Evolutionary conservation across 2,329 filamentous ascomycete genomes (phyloP).

Genomic region (Tolypocladium capitatum): DNA sequence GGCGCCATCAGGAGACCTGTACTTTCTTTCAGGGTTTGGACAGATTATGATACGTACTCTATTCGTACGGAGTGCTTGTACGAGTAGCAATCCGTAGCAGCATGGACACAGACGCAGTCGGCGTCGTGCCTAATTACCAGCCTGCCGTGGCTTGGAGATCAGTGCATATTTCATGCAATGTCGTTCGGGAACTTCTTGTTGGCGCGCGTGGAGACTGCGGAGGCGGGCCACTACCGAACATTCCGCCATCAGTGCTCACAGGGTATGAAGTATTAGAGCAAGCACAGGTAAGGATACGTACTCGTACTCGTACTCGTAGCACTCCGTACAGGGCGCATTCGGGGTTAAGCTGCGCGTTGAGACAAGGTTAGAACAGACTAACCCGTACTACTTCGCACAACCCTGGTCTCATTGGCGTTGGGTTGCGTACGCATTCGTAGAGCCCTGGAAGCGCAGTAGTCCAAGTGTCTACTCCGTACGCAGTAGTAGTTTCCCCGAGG

Average conservation of each 20-base stretch:
- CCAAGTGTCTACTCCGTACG: too few species aligned
- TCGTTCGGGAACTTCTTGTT: neutral
- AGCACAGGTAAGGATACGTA: too few species aligned
- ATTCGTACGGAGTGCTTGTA: too few species aligned
- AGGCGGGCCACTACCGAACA: neutral
- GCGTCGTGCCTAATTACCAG: too few species aligned
- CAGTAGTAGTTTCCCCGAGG: constrained; percentile 16
- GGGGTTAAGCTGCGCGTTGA: neutral
- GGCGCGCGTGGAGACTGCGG: neutral
- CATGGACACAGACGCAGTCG: too few species aligned
- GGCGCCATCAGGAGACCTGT: neutral
- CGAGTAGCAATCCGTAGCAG: too few species aligned
- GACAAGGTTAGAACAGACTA: neutral
- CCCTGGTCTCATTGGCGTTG: neutral
- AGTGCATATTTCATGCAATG: neutral
- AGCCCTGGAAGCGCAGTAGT: neutral
- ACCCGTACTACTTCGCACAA: too few species aligned
- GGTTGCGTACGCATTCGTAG: neutral
- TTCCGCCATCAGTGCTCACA: neutral
- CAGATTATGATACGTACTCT: too few species aligned
- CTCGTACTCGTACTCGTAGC: too few species aligned
- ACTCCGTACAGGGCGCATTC: neutral
- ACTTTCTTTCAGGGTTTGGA: neutral
- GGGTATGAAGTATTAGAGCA: neutral
- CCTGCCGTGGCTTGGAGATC: neutral